phyloP scores from a whole-genome alignment of 2,329 filamentous ascomycete species.

The Aureobasidium sp. region DNA sequence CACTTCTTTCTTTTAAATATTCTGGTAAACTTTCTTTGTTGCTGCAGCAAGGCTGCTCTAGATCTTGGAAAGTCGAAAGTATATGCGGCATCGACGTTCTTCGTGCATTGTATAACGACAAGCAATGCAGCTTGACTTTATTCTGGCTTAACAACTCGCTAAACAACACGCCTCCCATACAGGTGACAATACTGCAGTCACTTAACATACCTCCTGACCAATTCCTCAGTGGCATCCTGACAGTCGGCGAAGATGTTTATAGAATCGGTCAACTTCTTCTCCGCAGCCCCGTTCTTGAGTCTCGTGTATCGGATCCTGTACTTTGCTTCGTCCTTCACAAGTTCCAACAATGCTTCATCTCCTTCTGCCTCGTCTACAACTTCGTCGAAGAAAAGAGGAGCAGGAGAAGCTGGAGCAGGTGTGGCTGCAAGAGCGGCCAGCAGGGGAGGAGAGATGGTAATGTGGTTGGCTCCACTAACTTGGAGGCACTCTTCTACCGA shows the following conservation, averaged over 20 bases:
- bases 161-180: not conserved
- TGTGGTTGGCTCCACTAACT: conserved; percentile 49
- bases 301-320: conserved; percentile 10
- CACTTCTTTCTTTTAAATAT: not conserved
- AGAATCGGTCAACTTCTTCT: conserved; percentile 12
- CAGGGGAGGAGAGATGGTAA: conserved; percentile 49
- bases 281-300: not conserved
- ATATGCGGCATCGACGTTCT: too few relatives aligned
- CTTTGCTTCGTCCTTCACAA: not conserved
- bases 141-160: too few relatives aligned
- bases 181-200: not conserved
- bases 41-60: not conserved
- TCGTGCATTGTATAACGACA: too few relatives aligned
- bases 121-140: too few relatives aligned
- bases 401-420: not conserved
- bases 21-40: not conserved
- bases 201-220: not conserved
- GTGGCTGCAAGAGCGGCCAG: conserved; percentile 27
- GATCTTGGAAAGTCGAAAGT: not conserved
- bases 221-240: conserved; percentile 10
- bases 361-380: too few relatives aligned
- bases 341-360: not conserved
- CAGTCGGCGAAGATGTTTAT: conserved; percentile 13
- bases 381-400: not conserved
- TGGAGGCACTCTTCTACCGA: conserved; percentile 49